A percentile compares a stretch with the other conserved stretches of the same genome.
phyloP scores from a whole-genome alignment of 352 stramenopile genomes.

The Globisporangium yorkense region DNA sequence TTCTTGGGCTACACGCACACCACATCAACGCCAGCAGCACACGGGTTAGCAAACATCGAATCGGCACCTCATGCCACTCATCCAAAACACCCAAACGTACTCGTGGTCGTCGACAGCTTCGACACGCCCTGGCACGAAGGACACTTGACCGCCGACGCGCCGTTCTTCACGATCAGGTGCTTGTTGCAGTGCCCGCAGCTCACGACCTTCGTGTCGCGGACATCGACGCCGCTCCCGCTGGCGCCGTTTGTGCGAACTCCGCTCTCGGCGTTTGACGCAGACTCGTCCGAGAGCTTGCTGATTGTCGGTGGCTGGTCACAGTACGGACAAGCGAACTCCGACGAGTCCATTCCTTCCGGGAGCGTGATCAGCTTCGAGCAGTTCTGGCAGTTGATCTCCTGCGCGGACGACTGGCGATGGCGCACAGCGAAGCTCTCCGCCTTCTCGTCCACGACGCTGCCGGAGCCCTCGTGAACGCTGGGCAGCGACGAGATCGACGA shows the following conservation, averaged over 20 bases:
- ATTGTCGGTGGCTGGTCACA: slow-evolving; percentile 52
- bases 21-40: slow-evolving; percentile 15
- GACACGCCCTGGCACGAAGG: slow-evolving; percentile 74
- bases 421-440: slow-evolving; percentile 2
- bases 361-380: slow-evolving; percentile 49
- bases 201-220: slow-evolving; percentile 79
- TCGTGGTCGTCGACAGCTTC: slow-evolving; percentile 77
- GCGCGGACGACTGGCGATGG: not conserved
- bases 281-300: slow-evolving; percentile 18
- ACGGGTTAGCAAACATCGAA: slow-evolving; percentile 2
- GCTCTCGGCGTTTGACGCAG: slow-evolving; percentile 4
- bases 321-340: slow-evolving; percentile 64
- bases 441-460: not conserved
- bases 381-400: slow-evolving; percentile 50
- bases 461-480: slow-evolving; percentile 21
- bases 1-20: slow-evolving; percentile 50
- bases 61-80: not conserved
- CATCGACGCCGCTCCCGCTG: slow-evolving; percentile 17
- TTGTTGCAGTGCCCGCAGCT: slow-evolving; percentile 83
- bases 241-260: not conserved
- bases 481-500: slow-evolving; percentile 20
- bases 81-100: slow-evolving; percentile 33
- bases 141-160: slow-evolving; percentile 75
- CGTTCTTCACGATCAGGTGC: slow-evolving; percentile 78
- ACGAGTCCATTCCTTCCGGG: slow-evolving; percentile 27